A percentile compares a stretch with the other conserved stretches of the same genome.
Conservation (phyloP, 305 asterid genomes). For the Fraxinus floribunda region DNA sequence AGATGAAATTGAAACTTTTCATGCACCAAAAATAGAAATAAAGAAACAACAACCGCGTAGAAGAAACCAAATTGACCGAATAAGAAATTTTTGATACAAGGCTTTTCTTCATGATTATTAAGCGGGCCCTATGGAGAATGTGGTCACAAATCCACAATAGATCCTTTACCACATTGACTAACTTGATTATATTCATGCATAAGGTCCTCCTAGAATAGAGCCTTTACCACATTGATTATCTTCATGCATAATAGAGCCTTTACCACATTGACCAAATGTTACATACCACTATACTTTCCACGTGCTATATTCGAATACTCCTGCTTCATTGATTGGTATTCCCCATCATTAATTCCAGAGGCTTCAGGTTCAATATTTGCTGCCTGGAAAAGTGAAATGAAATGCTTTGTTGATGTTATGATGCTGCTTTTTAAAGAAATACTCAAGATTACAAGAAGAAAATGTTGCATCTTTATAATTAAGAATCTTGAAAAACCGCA, state of each 20-base stretch:
- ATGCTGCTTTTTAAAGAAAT: neutral
- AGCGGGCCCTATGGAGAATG: neutral
- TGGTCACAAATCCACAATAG: neutral
- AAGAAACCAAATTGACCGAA: neutral
- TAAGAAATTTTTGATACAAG: neutral
- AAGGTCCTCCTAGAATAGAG: neutral
- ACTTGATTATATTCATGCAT: neutral
- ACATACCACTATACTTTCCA: conserved; percentile 44
- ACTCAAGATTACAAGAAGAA: neutral
- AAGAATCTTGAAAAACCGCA: neutral
- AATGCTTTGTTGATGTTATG: neutral
- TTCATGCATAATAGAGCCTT: neutral
- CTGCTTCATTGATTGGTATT: conserved; percentile 40
- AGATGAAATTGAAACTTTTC: neutral
- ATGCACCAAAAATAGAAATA: neutral
- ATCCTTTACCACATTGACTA: neutral
- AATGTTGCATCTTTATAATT: neutral
- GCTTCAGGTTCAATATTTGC: conserved; percentile 42
- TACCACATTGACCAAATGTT: neutral
- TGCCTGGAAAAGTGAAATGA: conserved; percentile 32
- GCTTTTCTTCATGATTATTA: neutral
- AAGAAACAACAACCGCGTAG: neutral
- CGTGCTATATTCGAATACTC: conserved; percentile 39
- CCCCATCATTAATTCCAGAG: conserved; percentile 42
- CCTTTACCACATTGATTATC: neutral